Evolutionary conservation across 805 yeast species (phyloP).

Genomic region (Cyberlindnera americana): DNA sequence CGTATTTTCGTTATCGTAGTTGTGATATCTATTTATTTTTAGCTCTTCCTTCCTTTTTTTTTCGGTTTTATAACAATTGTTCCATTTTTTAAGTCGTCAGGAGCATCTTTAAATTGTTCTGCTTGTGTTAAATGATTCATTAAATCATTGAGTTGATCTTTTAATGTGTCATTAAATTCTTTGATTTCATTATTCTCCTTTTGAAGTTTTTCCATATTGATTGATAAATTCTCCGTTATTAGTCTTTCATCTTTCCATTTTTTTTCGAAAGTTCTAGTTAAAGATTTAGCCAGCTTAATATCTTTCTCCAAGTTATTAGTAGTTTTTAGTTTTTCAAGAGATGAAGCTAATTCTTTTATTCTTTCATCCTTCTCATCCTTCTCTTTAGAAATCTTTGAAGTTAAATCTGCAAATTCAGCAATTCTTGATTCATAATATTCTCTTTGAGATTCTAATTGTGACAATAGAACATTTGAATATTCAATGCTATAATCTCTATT

Average conservation of each 20-base stretch:
- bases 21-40: neutral
- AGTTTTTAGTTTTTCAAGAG: neutral
- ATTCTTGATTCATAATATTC: conserved; percentile 68
- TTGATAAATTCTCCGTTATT: conserved; percentile 39
- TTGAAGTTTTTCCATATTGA: conserved; percentile 36
- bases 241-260: conserved; percentile 45
- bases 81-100: conserved; percentile 72
- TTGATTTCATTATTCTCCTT: conserved; percentile 32
- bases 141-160: conserved; percentile 67
- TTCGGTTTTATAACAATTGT: conserved; percentile 43
- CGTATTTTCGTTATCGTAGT: no score
- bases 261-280: conserved; percentile 25
- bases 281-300: neutral
- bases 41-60: conserved; percentile 5
- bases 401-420: conserved; percentile 31
- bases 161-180: conserved; percentile 43
- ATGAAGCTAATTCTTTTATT: neutral
- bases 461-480: conserved; percentile 71
- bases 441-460: conserved; percentile 83
- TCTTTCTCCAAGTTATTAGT: conserved; percentile 19
- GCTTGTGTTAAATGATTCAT: conserved; percentile 78
- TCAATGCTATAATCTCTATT: conserved; percentile 68
- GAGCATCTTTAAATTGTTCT: conserved; percentile 66
- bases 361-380: neutral
- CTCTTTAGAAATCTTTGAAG: conserved; percentile 7